Evolutionary conservation across 768 basidiomycete genomes (phyloP).

Genomic region (Tephrocybe sp.): DNA sequence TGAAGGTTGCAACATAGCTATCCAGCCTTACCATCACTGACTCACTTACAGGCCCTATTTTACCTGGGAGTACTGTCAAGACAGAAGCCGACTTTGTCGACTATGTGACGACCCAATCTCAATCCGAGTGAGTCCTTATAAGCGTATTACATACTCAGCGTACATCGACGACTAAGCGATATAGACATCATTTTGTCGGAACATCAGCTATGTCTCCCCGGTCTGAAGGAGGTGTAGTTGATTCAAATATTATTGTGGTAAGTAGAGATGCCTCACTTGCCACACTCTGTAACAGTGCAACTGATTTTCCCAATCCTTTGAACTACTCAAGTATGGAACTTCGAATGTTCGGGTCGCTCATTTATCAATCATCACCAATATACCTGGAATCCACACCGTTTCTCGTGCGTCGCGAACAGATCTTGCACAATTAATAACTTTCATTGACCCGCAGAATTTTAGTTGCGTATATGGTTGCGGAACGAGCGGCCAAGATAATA

Average conservation of each 20-base stretch:
- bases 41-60: conserved; percentile 6
- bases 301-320: not conserved
- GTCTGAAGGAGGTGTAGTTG: conserved; percentile 15
- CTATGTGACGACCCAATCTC: conserved; percentile 9
- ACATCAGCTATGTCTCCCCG: conserved; percentile 17
- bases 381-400: conserved; percentile 16
- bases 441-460: not conserved
- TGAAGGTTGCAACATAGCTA: conserved; percentile 3
- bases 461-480: conserved; percentile 15
- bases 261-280: not conserved
- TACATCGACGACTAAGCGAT: too few species aligned
- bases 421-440: not conserved
- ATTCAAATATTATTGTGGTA: conserved; percentile 10
- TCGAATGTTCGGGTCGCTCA: conserved; percentile 15
- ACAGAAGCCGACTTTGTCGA: conserved; percentile 15
- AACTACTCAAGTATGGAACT: conserved; percentile 12
- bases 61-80: conserved; percentile 6
- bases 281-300: not conserved
- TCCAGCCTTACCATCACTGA: not conserved
- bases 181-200: conserved; percentile 18
- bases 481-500: conserved; percentile 13
- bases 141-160: too few species aligned
- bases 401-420: conserved; percentile 4
- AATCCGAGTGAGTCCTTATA: conserved; percentile 16
- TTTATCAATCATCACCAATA: conserved; percentile 12